A percentile compares a stretch with the other conserved stretches of the same genome.
Evolutionary conservation across 2,329 filamentous ascomycete genomes (phyloP).

Genomic region (Venturia asperata): DNA sequence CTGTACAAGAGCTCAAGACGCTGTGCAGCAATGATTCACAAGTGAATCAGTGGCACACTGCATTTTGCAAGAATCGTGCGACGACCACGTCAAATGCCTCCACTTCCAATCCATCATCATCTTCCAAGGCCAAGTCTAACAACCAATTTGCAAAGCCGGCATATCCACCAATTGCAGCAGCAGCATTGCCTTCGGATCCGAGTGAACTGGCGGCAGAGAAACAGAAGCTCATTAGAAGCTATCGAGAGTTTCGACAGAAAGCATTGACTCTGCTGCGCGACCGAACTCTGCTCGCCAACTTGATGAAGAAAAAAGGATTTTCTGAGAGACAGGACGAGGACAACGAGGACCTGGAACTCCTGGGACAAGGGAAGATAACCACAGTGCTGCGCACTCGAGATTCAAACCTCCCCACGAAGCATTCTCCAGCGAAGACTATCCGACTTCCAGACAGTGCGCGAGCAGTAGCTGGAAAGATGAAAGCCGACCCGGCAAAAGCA

Average conservation of each 20-base stretch:
- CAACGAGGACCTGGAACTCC: neutral
- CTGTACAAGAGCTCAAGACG: constrained; percentile 8
- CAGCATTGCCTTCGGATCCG: neutral
- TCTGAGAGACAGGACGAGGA: neutral
- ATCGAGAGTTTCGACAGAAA: constrained; percentile 6
- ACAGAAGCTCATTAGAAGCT: neutral
- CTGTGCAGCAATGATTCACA: constrained; percentile 14
- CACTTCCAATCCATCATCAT: neutral
- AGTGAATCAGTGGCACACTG: constrained; percentile 21
- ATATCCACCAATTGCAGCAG: neutral
- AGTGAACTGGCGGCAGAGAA: constrained; percentile 10
- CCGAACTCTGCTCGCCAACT: neutral
- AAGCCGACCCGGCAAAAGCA: constrained; percentile 2
- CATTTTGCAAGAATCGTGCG: constrained; percentile 22
- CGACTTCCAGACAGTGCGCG: constrained; percentile 11
- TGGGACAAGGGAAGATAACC: constrained; percentile 2
- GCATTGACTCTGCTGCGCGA: constrained; percentile 4
- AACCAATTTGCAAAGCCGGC: neutral
- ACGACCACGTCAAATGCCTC: neutral
- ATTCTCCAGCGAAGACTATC: neutral
- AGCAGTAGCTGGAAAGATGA: constrained; percentile 14
- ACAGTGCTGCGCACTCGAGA: constrained; percentile 1
- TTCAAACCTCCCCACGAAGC: neutral
- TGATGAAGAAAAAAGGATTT: neutral
- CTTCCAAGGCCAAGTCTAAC: neutral